A percentile compares a stretch with the other conserved stretches of the same genome.
These are phyloP conservation scores for Candida pini DNA, from an alignment of 805 yeast species.

Conservation along the genomic window DNA sequence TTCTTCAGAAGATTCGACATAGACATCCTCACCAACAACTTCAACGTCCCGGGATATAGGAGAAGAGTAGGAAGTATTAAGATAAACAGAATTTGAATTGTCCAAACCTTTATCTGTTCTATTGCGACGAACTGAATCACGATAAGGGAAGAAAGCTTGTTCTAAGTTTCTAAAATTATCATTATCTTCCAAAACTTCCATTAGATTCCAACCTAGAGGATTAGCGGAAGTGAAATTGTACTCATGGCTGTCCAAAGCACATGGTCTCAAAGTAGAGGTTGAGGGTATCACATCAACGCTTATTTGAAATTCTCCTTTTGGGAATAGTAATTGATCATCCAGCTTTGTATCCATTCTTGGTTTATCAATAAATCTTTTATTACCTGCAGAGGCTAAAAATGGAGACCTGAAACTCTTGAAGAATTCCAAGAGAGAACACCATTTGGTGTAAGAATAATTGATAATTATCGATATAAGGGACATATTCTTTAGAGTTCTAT, in stretches of 20 bases:
- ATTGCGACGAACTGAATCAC: too few relatives aligned
- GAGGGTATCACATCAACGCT: slow-evolving; percentile 2
- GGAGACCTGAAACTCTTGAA: too few relatives aligned
- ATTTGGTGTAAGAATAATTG: too few relatives aligned
- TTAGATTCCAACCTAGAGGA: slow-evolving; percentile 28
- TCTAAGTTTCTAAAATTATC: not conserved
- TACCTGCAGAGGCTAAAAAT: too few relatives aligned
- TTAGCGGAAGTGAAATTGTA: slow-evolving; percentile 24
- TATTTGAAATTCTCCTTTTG: not conserved
- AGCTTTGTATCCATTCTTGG: not conserved
- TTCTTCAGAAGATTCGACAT: slow-evolving; percentile 7
- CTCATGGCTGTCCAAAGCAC: slow-evolving; percentile 29
- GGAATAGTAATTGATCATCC: not conserved
- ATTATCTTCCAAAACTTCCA: slow-evolving; percentile 7
- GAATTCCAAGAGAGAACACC: too few relatives aligned
- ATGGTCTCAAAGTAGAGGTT: slow-evolving; percentile 10
- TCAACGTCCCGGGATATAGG: not conserved
- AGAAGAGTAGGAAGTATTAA: not conserved
- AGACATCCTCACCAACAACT: slow-evolving; percentile 5
- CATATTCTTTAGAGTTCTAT: too few relatives aligned
- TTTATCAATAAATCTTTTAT: too few relatives aligned
- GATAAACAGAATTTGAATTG: not conserved
- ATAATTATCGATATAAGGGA: too few relatives aligned
- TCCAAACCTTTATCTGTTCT: too few relatives aligned
- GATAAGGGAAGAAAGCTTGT: too few relatives aligned